A percentile compares a stretch with the other conserved stretches of the same genome.
Evolutionary conservation across 768 basidiomycete species (phyloP).

Genomic region (Kwoniella mangroviensis): DNA sequence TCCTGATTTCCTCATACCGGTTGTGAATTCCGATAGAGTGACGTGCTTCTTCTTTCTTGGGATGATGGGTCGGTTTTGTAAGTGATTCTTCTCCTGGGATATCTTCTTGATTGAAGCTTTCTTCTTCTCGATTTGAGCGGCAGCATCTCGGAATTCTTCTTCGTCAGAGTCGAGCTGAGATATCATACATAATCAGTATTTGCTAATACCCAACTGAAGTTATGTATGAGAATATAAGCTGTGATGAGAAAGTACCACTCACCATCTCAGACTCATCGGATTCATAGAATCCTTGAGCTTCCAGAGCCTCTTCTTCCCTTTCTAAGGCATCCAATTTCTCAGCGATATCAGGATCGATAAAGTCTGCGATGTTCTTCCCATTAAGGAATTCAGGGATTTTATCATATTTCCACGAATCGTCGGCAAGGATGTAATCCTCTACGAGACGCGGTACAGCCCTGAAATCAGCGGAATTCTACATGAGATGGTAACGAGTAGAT

Average conservation of each 20-base stretch:
- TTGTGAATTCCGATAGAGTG: constrained; percentile 73
- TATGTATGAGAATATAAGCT: background rate
- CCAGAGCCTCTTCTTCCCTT: constrained; percentile 91
- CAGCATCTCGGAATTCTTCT: constrained; percentile 67
- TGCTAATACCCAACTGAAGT: background rate
- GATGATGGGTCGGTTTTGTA: constrained; percentile 84
- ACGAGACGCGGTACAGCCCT: constrained; percentile 26
- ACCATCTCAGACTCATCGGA: constrained; percentile 80
- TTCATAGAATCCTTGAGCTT: constrained; percentile 94
- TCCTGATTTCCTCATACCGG: constrained; percentile 82
- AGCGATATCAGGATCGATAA: constrained; percentile 94
- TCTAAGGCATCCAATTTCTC: constrained; percentile 97
- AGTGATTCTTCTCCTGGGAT: constrained; percentile 78
- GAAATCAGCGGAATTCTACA: background rate
- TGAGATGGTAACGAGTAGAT: background rate
- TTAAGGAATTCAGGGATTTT: constrained; percentile 98
- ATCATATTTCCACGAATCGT: constrained; percentile 94
- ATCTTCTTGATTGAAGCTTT: constrained; percentile 68
- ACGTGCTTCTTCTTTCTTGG: constrained; percentile 68
- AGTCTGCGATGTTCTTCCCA: constrained; percentile 98
- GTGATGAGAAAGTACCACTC: constrained; percentile 41
- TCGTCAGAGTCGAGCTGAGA: constrained; percentile 68
- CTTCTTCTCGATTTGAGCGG: constrained; percentile 64
- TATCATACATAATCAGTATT: background rate
- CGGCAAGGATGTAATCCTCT: constrained; percentile 89